Evolutionary conservation across 768 basidiomycete genomes (phyloP), one percentile per base, ranked within the genome.

Genomic region (Termitomyces sp.): DNA sequence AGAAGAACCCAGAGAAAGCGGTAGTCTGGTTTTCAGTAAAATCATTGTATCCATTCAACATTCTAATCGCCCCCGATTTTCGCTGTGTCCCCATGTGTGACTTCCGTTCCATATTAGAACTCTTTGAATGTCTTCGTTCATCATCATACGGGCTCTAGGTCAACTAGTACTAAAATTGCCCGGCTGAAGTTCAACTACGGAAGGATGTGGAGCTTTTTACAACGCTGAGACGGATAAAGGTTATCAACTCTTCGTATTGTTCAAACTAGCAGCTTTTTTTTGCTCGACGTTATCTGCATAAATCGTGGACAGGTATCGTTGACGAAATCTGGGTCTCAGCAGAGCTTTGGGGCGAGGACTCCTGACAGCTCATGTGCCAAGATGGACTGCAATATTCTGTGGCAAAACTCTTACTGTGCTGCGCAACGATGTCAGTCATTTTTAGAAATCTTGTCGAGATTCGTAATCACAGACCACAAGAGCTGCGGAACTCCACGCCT

Each of bases 1-100:
- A 77, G 81, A 62, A 76, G 83, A 62, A 66, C 70, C 52, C 73
- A 76, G 55, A 73, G 78, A 65, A 80, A 74, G 66, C 69, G 70
- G 55, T 73, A 71, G 57, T 38, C 36, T n/a, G 33, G 32, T 32
- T 30, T 14, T n/a, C 2, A 13, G 26, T 26, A 20, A 41, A 40
- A 28, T 41, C 30, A 20, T n/a, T 52, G 5, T 30, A 28, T 41
- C 2, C 8, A 14, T 16, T 41, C 10, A 52, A 40, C 52, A 13
- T n/a, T n/a, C 26, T 30, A 20, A 38, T 52, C 2, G 36, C 18
- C 3, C n/a, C 16, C 24, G 18, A 51, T 26, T 26, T 26, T 26
- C 26, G 7, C 16, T 35, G 32, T 35, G 5, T 33, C 11, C 3
- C 1, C 14, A 36, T n/a, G 24, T 4, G 14, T 52, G 36, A 22